Conservation (phyloP, 2,329 filamentous ascomycete genomes). For the Pseudovirgaria hyperparasitica region DNA sequence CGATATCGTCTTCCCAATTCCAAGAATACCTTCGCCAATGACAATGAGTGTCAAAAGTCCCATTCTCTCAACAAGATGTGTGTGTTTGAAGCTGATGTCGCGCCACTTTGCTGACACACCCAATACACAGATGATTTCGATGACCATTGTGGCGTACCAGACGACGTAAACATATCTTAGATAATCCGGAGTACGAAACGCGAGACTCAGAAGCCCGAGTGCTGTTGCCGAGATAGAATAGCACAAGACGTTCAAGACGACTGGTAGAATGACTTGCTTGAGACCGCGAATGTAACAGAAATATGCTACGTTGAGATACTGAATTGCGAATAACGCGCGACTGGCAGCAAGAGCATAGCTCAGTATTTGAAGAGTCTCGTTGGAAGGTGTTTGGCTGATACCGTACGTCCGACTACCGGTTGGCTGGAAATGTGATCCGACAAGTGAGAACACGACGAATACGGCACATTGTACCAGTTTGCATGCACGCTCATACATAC, state of each 20-base stretch:
- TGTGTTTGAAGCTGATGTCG: slow-evolving; percentile 44
- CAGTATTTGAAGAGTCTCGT: too few relatives aligned
- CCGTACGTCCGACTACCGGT: too few relatives aligned
- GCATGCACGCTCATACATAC: slow-evolving; percentile 3
- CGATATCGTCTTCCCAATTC: slow-evolving; percentile 36
- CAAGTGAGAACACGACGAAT: slow-evolving; percentile 3
- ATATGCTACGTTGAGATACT: too few relatives aligned
- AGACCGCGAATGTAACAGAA: too few relatives aligned
- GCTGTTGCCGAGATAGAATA: too few relatives aligned
- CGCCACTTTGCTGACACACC: slow-evolving; percentile 37
- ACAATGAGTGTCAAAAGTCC: slow-evolving; percentile 49
- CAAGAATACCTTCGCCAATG: slow-evolving; percentile 49
- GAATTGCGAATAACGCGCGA: too few relatives aligned
- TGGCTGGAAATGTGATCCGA: slow-evolving; percentile 3
- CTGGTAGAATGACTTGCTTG: too few relatives aligned
- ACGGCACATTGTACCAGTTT: slow-evolving; percentile 3
- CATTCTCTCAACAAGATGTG: slow-evolving; percentile 47
- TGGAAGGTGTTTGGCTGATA: too few relatives aligned
- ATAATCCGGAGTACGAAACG: too few relatives aligned
- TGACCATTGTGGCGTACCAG: slow-evolving; percentile 21
- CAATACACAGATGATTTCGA: slow-evolving; percentile 40
- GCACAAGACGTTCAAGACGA: too few relatives aligned
- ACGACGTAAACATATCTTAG: slow-evolving; percentile 15
- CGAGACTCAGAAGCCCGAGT: too few relatives aligned
- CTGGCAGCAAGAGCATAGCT: too few relatives aligned